Evolutionary conservation across 768 basidiomycete genomes (phyloP).

Genomic region (Tricholomella constricta): DNA sequence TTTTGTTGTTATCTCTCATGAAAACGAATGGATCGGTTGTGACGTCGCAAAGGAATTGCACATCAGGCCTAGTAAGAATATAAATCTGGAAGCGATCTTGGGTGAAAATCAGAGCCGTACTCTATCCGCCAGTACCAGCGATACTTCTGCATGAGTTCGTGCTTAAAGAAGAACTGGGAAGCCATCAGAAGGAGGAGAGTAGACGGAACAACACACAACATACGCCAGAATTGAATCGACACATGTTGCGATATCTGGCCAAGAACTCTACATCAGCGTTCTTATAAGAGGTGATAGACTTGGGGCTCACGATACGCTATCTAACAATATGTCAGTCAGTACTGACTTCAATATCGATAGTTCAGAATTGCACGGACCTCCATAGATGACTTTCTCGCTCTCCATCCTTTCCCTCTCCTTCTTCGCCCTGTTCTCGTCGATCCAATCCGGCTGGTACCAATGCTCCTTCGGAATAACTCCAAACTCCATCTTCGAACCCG

Average conservation of each 20-base stretch:
- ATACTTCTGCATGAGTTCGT: slow-evolving; percentile 73
- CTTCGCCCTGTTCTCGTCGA: slow-evolving; percentile 70
- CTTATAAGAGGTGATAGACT: no score
- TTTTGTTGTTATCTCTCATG: slow-evolving; percentile 68
- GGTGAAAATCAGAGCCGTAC: no score
- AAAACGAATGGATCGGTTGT: slow-evolving; percentile 80
- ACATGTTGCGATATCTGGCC: slow-evolving; percentile 88
- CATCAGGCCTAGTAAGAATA: slow-evolving; percentile 55
- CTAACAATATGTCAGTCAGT: no score
- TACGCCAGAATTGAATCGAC: slow-evolving; percentile 91
- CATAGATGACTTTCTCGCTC: slow-evolving; percentile 63
- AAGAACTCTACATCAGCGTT: no score
- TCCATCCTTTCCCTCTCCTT: slow-evolving; percentile 64
- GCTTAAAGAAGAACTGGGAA: slow-evolving; percentile 77
- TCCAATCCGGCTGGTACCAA: slow-evolving; percentile 81
- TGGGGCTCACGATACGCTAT: no score
- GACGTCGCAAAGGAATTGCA: slow-evolving; percentile 77
- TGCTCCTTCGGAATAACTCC: slow-evolving; percentile 75
- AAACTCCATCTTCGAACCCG: no score
- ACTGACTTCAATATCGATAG: no score
- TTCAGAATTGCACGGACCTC: slow-evolving; percentile 42
- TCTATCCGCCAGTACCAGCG: slow-evolving; percentile 88
- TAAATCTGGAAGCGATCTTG: slow-evolving; percentile 1
- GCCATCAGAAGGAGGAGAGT: background rate
- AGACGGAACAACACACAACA: slow-evolving; percentile 23